Base-by-base conservation (phyloP, 306 rosid species). In the Luffa acutangula region DNA sequence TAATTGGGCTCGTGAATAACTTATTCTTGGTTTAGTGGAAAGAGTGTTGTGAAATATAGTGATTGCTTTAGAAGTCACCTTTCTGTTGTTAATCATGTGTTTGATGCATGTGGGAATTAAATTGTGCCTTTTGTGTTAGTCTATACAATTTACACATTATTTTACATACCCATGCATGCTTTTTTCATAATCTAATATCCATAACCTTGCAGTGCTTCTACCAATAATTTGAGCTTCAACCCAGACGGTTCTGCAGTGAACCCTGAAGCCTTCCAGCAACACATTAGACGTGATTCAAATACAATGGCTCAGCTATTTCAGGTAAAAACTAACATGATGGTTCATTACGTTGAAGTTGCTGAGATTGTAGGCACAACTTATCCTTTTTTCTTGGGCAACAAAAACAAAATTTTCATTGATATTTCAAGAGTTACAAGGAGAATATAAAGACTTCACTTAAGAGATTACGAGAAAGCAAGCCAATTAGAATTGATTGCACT, bases 251-350 rank as follows among this genome's bases (percentile, higher is more conserved):
- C 99, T 84, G 97, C 97, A 67, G 89, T 78, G 57, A 89, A 93
- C 85, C 99, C 99, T 75, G 88, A 85, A 79, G 94, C 97, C 83
- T 88, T 93, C 84, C 99, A 95, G 89, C 90, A 89, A 90, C 96
- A 90, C 72, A 79, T 95, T 77, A 86, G 90, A 84, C 86, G 80
- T 48, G 96, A 91, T 85, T 83, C 97, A 70, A 91, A 90, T 83
- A 45, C 85, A 86, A 88, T 90, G 80, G 90, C 87, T 34, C 93
- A 84, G 77, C 83, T 93, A 76, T 90, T 90, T 88, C 97, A 95
- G 99, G 99, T 93, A 83, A 36, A 74, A 69, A 7, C 39, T 51
- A 33, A 74, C 46, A 3, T 36, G 76, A 33, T 79, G 58, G 66
- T 82, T 49, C 77, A 53, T 78, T 69, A 51, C 64, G 39, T 52